Evolutionary conservation across 2,329 filamentous ascomycete species (phyloP), one percentile per base, ranked within the genome.

Genomic region (Aureobasidium sp.): DNA sequence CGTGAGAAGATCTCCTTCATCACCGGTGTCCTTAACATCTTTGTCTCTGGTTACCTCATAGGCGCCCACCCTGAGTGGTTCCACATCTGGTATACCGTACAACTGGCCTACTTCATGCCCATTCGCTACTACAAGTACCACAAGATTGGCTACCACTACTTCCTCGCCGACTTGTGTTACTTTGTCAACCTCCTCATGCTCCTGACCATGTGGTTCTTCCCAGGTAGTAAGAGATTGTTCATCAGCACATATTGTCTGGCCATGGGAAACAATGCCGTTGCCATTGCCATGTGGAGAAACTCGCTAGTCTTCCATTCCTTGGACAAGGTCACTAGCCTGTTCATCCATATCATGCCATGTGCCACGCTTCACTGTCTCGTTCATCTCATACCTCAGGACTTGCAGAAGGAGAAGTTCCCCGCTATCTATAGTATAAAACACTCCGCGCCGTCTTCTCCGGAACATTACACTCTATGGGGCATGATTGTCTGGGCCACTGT

Each of bases 331-430:
- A 95, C 92, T 64, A 88, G 86, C 73, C 82, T 99, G n/a, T 99
- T 99, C 77, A 97, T 99, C 68, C 94, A 99, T 75, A 96, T 99
- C 70, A 99, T 99, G 93, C 94, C 94, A 1, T 96, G 92, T 66
- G 93, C 89, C 6, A 90, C 92, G 1, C 82, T 99, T 13, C 94
- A 99, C 75, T 95, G 91, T 71, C 81, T 99, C 15, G 89, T 96
- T 16, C 94, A 99, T 72, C 80, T 97, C 25, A 80, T 91, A 13
- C 76, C 88, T 0, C 75, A 83, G 1, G 84, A 85, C 27, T 73
- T 83, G 45, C 88, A 95, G 70, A 78, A 81, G 65, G 75, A 79
- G 30, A 84, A 86, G 25, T 97, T 96, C 72, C 92, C 93, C 0
- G 93, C 92, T 13, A 84, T 96, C 66, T 91, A 89, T 77, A 83